A percentile compares a stretch with the other conserved stretches of the same genome.
Conservation (phyloP, 805 yeast genomes). For the Yarrowia sp. region DNA sequence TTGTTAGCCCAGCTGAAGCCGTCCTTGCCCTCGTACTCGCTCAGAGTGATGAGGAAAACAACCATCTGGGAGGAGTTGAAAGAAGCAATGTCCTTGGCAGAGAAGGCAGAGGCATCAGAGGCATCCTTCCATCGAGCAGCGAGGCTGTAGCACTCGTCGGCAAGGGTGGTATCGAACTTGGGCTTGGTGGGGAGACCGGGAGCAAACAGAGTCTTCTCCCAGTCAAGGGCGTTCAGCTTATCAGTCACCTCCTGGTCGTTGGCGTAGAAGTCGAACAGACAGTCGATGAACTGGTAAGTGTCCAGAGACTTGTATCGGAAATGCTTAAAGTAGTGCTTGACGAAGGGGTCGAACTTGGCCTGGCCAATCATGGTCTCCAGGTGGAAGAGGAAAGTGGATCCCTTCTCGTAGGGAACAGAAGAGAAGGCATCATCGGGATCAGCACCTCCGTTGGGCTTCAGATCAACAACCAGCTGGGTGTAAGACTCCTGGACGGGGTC, state of each 20-base stretch:
- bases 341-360: conserved; percentile 75
- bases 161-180: conserved; percentile 76
- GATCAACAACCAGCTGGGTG: conserved; percentile 71
- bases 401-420: conserved; percentile 90
- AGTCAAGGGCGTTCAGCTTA: conserved; percentile 73
- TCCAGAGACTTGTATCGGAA: conserved; percentile 77
- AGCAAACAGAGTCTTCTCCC: conserved; percentile 81
- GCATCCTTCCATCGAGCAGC: conserved; percentile 67
- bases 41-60: conserved; percentile 60
- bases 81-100: conserved; percentile 57
- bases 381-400: conserved; percentile 77
- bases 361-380: conserved; percentile 67
- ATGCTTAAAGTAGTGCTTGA: conserved; percentile 74
- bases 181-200: conserved; percentile 94
- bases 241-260: conserved; percentile 45
- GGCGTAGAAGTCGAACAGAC: conserved; percentile 68
- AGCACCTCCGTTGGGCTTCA: conserved; percentile 59
- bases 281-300: conserved; percentile 79
- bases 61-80: conserved; percentile 80
- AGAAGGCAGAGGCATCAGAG: conserved; percentile 51
- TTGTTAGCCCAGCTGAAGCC: conserved; percentile 35
- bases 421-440: conserved; percentile 93
- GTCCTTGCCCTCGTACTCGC: conserved; percentile 33
- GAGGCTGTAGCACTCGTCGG: conserved; percentile 70
- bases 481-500: conserved; percentile 50